Percentiles rank a stretch among this genome's conserved stretches.
Conservation (phyloP, 306 rosid genomes). For the Fagus sylvatica region DNA sequence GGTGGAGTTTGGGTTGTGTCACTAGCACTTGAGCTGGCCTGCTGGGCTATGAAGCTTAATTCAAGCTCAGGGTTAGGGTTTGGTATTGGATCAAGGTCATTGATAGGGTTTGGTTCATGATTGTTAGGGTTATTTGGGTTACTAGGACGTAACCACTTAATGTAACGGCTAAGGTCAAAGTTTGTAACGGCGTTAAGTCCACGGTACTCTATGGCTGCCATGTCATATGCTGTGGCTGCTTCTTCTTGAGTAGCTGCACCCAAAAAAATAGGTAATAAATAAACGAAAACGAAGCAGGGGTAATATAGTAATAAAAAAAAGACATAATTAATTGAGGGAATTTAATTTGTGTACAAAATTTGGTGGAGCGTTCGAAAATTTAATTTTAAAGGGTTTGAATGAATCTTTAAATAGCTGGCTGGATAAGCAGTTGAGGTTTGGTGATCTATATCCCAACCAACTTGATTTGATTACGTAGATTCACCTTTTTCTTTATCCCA, state of each 20-base stretch:
- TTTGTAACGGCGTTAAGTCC: conserved; percentile 95
- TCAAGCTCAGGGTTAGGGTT: conserved; percentile 29
- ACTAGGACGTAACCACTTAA: conserved; percentile 50
- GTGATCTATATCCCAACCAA: conserved; percentile 71
- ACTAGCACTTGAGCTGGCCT: conserved; percentile 3
- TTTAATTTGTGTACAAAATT: conserved; percentile 33
- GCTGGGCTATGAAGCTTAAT: conserved; percentile 22
- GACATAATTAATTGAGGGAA: not conserved
- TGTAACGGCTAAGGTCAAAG: conserved; percentile 81
- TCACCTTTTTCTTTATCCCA: conserved; percentile 22
- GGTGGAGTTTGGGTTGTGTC: not conserved
- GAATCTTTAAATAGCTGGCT: conserved; percentile 52
- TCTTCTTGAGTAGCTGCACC: conserved; percentile 91
- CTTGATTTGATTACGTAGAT: conserved; percentile 51
- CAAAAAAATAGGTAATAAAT: not conserved
- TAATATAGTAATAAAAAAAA: not conserved
- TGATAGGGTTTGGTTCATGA: conserved; percentile 23
- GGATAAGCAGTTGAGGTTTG: conserved; percentile 75
- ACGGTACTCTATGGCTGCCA: conserved; percentile 84
- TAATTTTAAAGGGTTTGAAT: conserved; percentile 17
- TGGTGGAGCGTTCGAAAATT: conserved; percentile 25
- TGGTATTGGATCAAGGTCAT: not conserved
- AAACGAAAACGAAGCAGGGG: not conserved
- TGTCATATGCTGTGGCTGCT: conserved; percentile 89
- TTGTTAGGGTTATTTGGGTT: conserved; percentile 10